These are phyloP conservation scores for Vachellia pachyceras DNA, from an alignment of 306 rosid genomes.

Conservation along the genomic window DNA sequence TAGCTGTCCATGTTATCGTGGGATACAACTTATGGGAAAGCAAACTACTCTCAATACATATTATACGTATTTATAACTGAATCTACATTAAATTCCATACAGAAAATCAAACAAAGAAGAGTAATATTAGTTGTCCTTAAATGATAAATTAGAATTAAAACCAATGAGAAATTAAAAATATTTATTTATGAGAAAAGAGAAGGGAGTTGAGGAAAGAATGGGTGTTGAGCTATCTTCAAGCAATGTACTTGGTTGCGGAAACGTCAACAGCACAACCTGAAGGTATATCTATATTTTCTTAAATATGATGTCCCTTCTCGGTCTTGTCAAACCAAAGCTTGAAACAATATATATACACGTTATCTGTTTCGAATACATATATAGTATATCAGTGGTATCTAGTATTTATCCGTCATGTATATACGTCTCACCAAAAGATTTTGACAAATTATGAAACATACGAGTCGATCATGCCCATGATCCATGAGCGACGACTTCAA, in stretches of 20 bases:
- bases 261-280: slow-evolving; percentile 45
- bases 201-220: background rate
- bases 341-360: background rate
- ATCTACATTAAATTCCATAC: no score
- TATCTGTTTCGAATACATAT: background rate
- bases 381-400: background rate
- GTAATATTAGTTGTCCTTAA: background rate
- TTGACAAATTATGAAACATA: background rate
- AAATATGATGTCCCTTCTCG: background rate
- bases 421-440: background rate
- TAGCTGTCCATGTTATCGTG: background rate
- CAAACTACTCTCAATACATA: background rate
- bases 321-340: slow-evolving; percentile 27
- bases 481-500: background rate
- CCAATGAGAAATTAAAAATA: background rate
- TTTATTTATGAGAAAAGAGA: background rate
- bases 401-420: background rate
- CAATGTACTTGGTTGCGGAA: slow-evolving; percentile 45
- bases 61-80: background rate
- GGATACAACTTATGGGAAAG: background rate
- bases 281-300: background rate
- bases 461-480: background rate
- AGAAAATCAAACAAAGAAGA: background rate
- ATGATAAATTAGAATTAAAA: background rate
- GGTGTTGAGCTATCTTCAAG: slow-evolving; percentile 41